Base-by-base conservation (phyloP, 371 early-diverging fungal species). In the Rhizopus sp. region DNA sequence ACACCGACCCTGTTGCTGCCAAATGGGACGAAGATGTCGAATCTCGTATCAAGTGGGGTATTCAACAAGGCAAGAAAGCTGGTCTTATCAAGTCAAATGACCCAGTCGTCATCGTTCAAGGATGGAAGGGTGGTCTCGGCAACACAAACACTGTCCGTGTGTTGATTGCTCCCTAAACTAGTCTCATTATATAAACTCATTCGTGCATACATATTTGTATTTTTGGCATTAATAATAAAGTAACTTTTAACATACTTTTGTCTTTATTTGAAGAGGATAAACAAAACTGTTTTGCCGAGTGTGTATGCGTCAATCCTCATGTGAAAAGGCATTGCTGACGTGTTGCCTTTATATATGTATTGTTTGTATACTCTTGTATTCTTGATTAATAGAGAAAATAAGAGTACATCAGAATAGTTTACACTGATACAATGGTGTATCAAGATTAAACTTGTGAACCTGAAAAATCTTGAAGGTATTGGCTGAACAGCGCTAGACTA, bases 11-110 rank as follows among this genome's bases (percentile, higher is more conserved):
- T 29, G 77, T 60, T 12, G 48, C 58, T 53, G 45, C 70, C 37
- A 72, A 70, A 67, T 93, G 93, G 93, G 93, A 94, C 68, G 86
- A 86, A 68, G 92, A 93, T 73, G 94, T 94, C 29, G 94, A 94
- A 59, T 71, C 77, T 59, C 83, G 93, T 64, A 84, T 92, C 68
- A 76, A 82, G 62, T 89, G 88, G 85, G 92, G 89, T 83, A 62
- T 89, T 88, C 59, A 88, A 86, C 78, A 88, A 45, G 85, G 80
- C 38, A 75, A 81, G 45, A 70, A 75, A 30, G 55, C 68, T 48
- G 84, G 68, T 48, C 69, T 91, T 37, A 63, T 89, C 59, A 76
- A 88, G 67, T 67, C 72, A 51, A 89, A 89, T 46, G 84, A 91
- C 44, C 59, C 84, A 32, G 85, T 92, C 34, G 85, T 92, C 62